phyloP scores from a whole-genome alignment of 805 yeast genomes.

The Cyberlindnera mississippiensis region DNA sequence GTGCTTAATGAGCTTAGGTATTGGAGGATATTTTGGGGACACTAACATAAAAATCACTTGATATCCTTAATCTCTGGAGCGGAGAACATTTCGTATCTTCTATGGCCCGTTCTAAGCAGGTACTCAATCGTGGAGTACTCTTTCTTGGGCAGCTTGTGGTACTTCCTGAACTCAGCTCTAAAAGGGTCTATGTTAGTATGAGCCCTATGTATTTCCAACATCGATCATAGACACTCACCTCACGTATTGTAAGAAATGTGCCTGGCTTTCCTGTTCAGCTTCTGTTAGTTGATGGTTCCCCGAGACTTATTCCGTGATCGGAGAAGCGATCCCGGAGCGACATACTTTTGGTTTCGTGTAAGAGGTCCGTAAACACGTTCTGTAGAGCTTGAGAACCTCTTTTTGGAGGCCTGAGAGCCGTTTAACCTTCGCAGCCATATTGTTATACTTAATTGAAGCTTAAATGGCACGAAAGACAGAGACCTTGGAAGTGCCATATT shows the following conservation, averaged over 20 bases:
- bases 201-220: not conserved
- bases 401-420: slow-evolving; percentile 46
- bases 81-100: slow-evolving; percentile 67
- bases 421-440: slow-evolving; percentile 26
- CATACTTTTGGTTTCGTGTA: slow-evolving; percentile 40
- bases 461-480: too few species aligned
- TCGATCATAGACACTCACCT: slow-evolving; percentile 26
- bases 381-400: slow-evolving; percentile 47
- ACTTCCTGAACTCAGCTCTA: slow-evolving; percentile 56
- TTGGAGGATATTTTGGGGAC: not conserved
- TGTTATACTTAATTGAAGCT: not conserved
- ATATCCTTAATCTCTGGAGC: slow-evolving; percentile 71
- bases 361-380: slow-evolving; percentile 43
- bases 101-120: slow-evolving; percentile 69
- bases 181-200: slow-evolving; percentile 2
- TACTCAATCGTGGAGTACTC: slow-evolving; percentile 87
- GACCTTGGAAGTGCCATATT: not conserved
- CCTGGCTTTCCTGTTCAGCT: slow-evolving; percentile 34
- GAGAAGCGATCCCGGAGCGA: not conserved
- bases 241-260: slow-evolving; percentile 39
- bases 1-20: too few species aligned
- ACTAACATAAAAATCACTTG: slow-evolving; percentile 8
- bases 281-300: not conserved
- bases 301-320: too few species aligned
- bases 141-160: slow-evolving; percentile 57